Evolutionary conservation across 2,329 filamentous ascomycete species (phyloP).

Genomic region (Diaporthe velutina): DNA sequence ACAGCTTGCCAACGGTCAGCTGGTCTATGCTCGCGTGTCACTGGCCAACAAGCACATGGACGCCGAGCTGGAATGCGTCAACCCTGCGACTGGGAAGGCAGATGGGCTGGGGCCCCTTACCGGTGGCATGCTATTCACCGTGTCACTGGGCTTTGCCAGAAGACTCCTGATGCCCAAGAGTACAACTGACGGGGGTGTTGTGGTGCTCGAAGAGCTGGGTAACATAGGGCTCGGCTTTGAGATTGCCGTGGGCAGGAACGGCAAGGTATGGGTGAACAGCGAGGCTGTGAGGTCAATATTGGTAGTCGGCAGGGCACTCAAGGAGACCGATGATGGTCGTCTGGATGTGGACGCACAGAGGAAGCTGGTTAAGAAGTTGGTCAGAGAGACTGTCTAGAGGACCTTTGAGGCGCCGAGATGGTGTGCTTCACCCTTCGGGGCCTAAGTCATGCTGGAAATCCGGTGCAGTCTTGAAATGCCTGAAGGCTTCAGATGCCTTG

Average conservation of each 20-base stretch:
- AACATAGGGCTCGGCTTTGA: conserved; percentile 86
- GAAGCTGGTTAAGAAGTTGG: conserved; percentile 75
- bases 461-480: no score
- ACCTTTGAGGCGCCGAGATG: neutral
- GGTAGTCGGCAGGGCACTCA: conserved; percentile 82
- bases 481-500: no score
- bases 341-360: conserved; percentile 76
- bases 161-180: conserved; percentile 77
- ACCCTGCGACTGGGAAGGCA: conserved; percentile 85
- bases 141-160: conserved; percentile 86
- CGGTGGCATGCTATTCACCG: conserved; percentile 87
- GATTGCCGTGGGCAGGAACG: conserved; percentile 93
- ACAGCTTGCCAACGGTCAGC: conserved; percentile 77
- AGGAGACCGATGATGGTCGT: conserved; percentile 79
- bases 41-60: conserved; percentile 87
- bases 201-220: conserved; percentile 84
- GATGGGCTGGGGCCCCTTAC: conserved; percentile 88
- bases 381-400: conserved; percentile 67
- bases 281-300: conserved; percentile 80
- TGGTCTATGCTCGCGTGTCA: conserved; percentile 90
- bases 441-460: neutral
- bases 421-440: neutral
- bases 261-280: conserved; percentile 91
- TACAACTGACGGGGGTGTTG: conserved; percentile 72
- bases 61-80: conserved; percentile 87